Base-by-base conservation (phyloP, 208 protist genomes). In the Leishmania lainsoni region DNA sequence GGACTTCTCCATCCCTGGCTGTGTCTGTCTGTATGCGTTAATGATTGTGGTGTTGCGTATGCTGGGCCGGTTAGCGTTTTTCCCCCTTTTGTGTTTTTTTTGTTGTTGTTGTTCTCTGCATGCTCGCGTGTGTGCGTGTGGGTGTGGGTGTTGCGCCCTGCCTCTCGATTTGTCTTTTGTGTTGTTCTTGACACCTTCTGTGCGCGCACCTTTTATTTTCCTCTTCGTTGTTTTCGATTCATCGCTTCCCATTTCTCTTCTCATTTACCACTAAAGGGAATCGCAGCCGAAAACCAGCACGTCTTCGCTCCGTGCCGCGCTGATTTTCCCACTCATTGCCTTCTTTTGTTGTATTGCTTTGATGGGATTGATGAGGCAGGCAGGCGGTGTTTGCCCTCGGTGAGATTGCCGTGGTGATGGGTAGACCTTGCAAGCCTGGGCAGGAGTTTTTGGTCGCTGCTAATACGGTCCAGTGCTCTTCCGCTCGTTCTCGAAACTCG, bases 221-320 rank as follows among this genome's bases (percentile, higher is more conserved):
- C 6, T 75, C 42, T 75, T 56, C 10, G 10, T 75, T 49, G n/a
- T 75, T 54, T 75, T 75, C 71, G 71, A 56, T 22, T 75, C 32
- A 42, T 32, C 12, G 22, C 35, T 72, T 66, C 59, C 42, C 42
- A 45, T 9, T 45, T 45, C 42, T 45, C 2, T 45, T 45, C 42
- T 45, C 42, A 45, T 45, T 45, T 45, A 45, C 42, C 42, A 45
- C 42, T 45, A 4, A 45, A 45, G 42, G 42, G 42, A 45, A 45
- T 45, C 42, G 5, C 42, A 45, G 42, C 6, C 4, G 42, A 5
- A 66, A 39, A 35, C 59, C n/a, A n/a, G 16, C n/a, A n/a, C 59
- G 22, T n/a, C 59, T 9, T 14, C 22, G 42, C 12, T 29, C 39
- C 68, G 42, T 8, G 20, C 8, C 45, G 45, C 68, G 42, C 17